phyloP scores from a whole-genome alignment of 169 alveolate species.

The Cryptosporidium xiaoi region DNA sequence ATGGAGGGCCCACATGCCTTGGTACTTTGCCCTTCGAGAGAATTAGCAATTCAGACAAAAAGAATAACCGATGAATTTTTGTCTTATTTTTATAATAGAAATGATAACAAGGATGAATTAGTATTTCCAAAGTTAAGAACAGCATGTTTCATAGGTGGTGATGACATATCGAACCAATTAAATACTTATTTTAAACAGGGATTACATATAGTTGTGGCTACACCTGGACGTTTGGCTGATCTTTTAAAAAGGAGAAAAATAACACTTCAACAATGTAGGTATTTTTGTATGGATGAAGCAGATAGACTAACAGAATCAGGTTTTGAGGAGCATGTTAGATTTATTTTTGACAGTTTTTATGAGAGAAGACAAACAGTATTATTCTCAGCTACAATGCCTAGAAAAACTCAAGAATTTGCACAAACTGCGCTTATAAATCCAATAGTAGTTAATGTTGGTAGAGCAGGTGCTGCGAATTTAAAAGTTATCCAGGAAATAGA shows the following conservation, averaged over 20 bases:
- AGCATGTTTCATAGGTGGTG: constrained; percentile 87
- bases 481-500: constrained; percentile 93
- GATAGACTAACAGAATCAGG: constrained; percentile 95
- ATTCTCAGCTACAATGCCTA: constrained; percentile 97
- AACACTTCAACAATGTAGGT: constrained; percentile 89
- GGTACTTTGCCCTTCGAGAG: constrained; percentile 94
- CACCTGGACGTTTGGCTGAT: constrained; percentile 97
- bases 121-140: constrained; percentile 80
- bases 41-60: constrained; percentile 92
- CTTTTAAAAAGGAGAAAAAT: constrained; percentile 88
- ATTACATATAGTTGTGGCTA: constrained; percentile 94
- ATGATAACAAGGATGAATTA: constrained; percentile 4
- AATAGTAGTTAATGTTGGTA: constrained; percentile 93
- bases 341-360: constrained; percentile 89
- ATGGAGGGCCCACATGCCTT: constrained; percentile 94
- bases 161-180: constrained; percentile 22
- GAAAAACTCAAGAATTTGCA: constrained; percentile 95
- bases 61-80: constrained; percentile 84
- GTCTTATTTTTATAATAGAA: constrained; percentile 77
- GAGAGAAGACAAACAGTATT: constrained; percentile 93
- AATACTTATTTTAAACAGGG: constrained; percentile 82
- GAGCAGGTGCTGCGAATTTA: constrained; percentile 93
- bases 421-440: constrained; percentile 91
- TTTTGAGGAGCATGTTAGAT: constrained; percentile 91
- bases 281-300: constrained; percentile 97